Conservation (phyloP, 345 rosid genomes). For the Camelina neglecta region DNA sequence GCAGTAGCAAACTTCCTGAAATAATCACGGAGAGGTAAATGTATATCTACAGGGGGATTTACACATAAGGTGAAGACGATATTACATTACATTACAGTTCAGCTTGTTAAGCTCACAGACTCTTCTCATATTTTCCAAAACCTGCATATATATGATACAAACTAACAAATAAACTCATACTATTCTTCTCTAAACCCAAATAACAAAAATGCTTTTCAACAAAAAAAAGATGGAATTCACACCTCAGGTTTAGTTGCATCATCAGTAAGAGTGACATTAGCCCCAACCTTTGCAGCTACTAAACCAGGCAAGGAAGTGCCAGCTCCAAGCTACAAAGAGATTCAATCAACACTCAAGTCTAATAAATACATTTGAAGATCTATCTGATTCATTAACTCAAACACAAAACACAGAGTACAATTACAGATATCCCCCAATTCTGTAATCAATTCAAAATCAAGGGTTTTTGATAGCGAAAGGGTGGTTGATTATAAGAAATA, state of each 20-base stretch:
- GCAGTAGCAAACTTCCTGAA: not conserved
- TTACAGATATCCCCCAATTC: not conserved
- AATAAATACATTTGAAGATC: not conserved
- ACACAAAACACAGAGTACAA: not conserved
- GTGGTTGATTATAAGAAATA: not conserved
- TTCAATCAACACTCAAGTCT: not conserved
- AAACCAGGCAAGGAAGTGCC: constrained; percentile 59
- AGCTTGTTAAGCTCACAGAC: constrained; percentile 66
- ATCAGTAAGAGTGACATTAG: constrained; percentile 64
- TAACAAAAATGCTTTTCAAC: not conserved
- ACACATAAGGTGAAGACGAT: not conserved
- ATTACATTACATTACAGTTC: constrained; percentile 57
- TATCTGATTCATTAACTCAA: constrained; percentile 3
- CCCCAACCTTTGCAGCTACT: constrained; percentile 82
- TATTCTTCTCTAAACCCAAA: constrained; percentile 10
- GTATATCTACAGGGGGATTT: not conserved
- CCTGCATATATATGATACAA: constrained; percentile 52
- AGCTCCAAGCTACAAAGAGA: constrained; percentile 67
- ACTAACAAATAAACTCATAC: not conserved
- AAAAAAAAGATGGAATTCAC: not conserved
- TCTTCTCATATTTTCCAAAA: constrained; percentile 74
- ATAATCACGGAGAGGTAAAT: not conserved
- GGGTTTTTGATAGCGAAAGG: not conserved
- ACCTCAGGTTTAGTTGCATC: constrained; percentile 70
- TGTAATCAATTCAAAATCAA: constrained; percentile 2